These are phyloP conservation scores for Penicillium ucsense DNA, from an alignment of 495 filamentous ascomycete species.

Conservation along the genomic window DNA sequence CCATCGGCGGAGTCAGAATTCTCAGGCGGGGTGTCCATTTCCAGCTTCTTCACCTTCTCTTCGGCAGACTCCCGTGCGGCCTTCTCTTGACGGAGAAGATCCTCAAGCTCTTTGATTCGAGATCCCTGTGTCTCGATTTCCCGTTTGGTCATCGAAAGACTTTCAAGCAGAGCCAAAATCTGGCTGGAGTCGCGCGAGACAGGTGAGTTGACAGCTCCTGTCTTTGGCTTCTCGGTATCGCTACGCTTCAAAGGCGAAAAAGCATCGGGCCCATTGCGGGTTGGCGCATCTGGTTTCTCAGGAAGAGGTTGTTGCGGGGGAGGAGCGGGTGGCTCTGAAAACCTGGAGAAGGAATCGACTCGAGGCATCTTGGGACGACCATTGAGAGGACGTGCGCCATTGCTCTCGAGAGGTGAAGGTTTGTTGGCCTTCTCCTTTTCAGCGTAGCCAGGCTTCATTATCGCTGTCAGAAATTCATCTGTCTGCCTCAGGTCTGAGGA, in stretches of 20 bases:
- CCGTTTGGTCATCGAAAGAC: constrained; percentile 65
- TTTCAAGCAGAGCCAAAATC: constrained; percentile 71
- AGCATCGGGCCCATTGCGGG: constrained; percentile 32
- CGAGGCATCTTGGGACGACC: constrained; percentile 47
- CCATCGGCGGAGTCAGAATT: constrained; percentile 9
- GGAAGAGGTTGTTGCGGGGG: constrained; percentile 86
- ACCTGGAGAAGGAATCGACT: constrained; percentile 48
- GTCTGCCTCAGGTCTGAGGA: constrained; percentile 75
- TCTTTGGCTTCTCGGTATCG: constrained; percentile 65
- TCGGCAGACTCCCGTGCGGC: constrained; percentile 76
- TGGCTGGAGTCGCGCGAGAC: constrained; percentile 59
- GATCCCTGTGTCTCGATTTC: constrained; percentile 70
- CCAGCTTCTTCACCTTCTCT: constrained; percentile 61
- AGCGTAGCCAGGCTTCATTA: constrained; percentile 59
- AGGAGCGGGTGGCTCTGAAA: constrained; percentile 83
- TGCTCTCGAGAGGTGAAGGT: constrained; percentile 28
- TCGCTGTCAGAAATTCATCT: constrained; percentile 63
- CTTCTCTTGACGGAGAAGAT: constrained; percentile 66
- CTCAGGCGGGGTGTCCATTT: constrained; percentile 30
- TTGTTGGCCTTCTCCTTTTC: constrained; percentile 50
- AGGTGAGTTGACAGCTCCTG: constrained; percentile 46
- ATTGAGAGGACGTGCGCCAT: constrained; percentile 30
- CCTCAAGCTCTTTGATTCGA: constrained; percentile 73
- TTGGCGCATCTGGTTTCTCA: constrained; percentile 70
- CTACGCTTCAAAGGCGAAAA: constrained; percentile 54